Percentiles rank a stretch among this genome's conserved stretches.
Evolutionary conservation across 179 eudicot genomes (phyloP).

Genomic region (Carnegiea gigantea): DNA sequence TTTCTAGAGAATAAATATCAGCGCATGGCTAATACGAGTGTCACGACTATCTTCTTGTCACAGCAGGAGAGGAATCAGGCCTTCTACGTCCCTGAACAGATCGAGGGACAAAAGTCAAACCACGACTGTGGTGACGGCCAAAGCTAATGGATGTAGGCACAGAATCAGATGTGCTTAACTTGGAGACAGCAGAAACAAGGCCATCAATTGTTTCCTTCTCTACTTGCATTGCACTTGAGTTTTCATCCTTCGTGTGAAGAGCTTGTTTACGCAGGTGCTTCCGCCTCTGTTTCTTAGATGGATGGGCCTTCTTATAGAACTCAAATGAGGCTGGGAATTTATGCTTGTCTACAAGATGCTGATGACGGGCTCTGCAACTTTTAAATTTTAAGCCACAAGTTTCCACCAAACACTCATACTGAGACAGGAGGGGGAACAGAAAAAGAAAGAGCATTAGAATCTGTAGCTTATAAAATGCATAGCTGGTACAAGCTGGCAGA

Average conservation of each 20-base stretch:
- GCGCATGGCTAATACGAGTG: neutral
- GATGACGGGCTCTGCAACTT: slow-evolving; percentile 81
- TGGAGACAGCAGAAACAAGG: slow-evolving; percentile 79
- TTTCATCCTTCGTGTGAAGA: slow-evolving; percentile 37
- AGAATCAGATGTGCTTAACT: slow-evolving; percentile 57
- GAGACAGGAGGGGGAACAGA: neutral
- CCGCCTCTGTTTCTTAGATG: slow-evolving; percentile 83
- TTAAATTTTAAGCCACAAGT: slow-evolving; percentile 77
- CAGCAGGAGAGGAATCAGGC: slow-evolving; percentile 18
- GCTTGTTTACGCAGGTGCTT: slow-evolving; percentile 51
- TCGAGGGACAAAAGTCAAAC: slow-evolving; percentile 73
- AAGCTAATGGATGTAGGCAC: slow-evolving; percentile 80
- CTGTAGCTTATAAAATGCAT: neutral
- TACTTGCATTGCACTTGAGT: slow-evolving; percentile 60
- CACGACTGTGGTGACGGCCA: slow-evolving; percentile 74
- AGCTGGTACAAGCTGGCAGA: neutral
- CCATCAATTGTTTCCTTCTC: slow-evolving; percentile 65
- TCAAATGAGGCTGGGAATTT: slow-evolving; percentile 80
- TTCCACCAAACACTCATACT: slow-evolving; percentile 97
- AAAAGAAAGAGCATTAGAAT: neutral
- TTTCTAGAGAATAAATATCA: neutral
- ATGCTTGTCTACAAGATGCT: slow-evolving; percentile 91
- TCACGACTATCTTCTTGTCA: slow-evolving; percentile 8
- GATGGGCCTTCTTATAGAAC: slow-evolving; percentile 73
- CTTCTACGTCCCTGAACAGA: slow-evolving; percentile 57